These are phyloP conservation scores for Malus hybrid DNA, from an alignment of 331 rosid genomes.

Conservation along the genomic window DNA sequence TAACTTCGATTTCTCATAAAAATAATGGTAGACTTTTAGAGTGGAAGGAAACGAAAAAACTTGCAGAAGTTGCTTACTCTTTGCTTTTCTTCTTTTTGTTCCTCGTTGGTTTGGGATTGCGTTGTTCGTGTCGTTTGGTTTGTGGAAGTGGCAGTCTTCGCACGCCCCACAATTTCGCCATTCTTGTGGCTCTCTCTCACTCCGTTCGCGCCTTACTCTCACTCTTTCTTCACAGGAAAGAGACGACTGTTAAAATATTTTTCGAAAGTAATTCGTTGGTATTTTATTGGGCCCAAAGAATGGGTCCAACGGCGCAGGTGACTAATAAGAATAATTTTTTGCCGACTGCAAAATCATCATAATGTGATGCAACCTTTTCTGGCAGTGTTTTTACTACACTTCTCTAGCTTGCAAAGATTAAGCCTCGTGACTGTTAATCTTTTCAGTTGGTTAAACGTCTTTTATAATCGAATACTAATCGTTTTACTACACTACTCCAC, in stretches of 20 bases:
- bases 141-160: constrained; percentile 32
- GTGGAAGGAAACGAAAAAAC: neutral
- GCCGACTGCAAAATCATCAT: too few relatives aligned
- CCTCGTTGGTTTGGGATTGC: constrained; percentile 12
- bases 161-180: constrained; percentile 65
- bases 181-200: constrained; percentile 50
- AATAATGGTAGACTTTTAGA: neutral
- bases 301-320: too few relatives aligned
- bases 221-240: neutral
- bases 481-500: too few relatives aligned
- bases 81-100: neutral
- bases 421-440: too few relatives aligned
- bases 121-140: constrained; percentile 13
- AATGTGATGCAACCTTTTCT: too few relatives aligned
- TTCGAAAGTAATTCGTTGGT: too few relatives aligned
- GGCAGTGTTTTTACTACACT: too few relatives aligned
- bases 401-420: too few relatives aligned
- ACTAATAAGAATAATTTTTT: too few relatives aligned
- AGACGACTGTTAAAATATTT: neutral
- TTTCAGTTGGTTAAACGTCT: too few relatives aligned
- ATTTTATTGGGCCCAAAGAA: too few relatives aligned
- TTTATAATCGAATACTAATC: too few relatives aligned
- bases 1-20: neutral
- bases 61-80: neutral
- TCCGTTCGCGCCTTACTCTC: constrained; percentile 18